Conservation (phyloP, 2,329 filamentous ascomycete genomes). For the Ceratocystis alfenasii region DNA sequence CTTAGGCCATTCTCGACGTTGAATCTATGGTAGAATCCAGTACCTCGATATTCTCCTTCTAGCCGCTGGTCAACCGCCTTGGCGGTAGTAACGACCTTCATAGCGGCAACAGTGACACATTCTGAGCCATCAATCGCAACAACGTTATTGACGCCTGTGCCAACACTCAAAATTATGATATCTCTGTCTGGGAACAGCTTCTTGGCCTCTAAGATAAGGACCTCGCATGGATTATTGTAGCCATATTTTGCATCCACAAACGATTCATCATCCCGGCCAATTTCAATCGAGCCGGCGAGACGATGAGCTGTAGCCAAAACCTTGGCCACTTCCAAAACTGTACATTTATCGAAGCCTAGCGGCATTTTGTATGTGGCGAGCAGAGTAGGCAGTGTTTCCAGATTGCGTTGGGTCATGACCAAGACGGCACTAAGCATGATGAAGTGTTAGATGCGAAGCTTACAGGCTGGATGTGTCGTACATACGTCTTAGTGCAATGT, state of each 20-base stretch:
- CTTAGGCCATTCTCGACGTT: conserved; percentile 27
- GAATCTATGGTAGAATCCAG: conserved; percentile 25
- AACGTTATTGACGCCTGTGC: conserved; percentile 26
- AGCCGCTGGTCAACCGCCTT: not conserved
- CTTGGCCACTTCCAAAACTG: conserved; percentile 28
- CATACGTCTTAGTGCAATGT: not conserved
- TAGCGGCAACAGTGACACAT: not conserved
- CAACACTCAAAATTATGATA: conserved; percentile 26
- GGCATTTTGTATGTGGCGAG: conserved; percentile 27
- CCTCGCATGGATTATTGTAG: conserved; percentile 28
- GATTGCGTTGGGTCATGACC: not conserved
- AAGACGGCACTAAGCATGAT: not conserved
- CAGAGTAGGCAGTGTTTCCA: conserved; percentile 23
- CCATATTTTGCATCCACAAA: conserved; percentile 29
- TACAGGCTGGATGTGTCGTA: too few relatives aligned
- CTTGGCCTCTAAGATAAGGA: conserved; percentile 27
- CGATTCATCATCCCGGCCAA: conserved; percentile 26
- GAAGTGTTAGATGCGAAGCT: not conserved
- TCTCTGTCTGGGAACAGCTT: conserved; percentile 24
- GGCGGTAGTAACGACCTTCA: not conserved
- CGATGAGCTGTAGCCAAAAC: conserved; percentile 27
- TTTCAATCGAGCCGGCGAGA: conserved; percentile 27
- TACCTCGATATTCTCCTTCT: conserved; percentile 23
- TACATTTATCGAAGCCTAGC: conserved; percentile 23
- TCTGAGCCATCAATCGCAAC: conserved; percentile 22